Evolutionary conservation across 1,284 basidiomycete genomes (phyloP).

Genomic region (Tilletiaria anomala): DNA sequence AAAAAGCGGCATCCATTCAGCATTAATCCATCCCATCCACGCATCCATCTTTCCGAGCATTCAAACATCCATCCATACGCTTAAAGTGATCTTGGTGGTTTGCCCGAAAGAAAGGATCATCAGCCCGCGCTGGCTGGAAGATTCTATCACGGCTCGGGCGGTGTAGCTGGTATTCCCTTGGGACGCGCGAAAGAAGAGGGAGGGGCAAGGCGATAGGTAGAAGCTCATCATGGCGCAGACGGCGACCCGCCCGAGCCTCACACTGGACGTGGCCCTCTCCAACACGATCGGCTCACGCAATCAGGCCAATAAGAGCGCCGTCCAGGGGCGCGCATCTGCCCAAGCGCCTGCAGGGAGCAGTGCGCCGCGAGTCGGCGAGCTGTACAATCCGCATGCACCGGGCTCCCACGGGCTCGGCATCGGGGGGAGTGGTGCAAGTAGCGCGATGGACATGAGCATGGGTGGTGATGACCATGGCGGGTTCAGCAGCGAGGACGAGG

Average conservation of each 20-base stretch:
- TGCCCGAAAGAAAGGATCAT: too few relatives aligned
- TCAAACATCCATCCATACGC: too few relatives aligned
- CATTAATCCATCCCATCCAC: too few relatives aligned
- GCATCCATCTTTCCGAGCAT: too few relatives aligned
- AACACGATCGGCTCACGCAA: conserved; percentile 1
- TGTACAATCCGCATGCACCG: conserved; percentile 5
- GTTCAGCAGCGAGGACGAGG: not conserved
- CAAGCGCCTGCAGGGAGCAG: not conserved
- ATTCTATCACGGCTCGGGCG: too few relatives aligned
- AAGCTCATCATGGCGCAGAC: too few relatives aligned
- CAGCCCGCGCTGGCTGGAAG: too few relatives aligned
- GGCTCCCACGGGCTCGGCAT: conserved; percentile 2
- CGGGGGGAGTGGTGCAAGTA: conserved; percentile 6
- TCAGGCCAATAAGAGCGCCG: not conserved
- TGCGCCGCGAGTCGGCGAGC: conserved; percentile 1
- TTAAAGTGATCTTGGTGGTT: too few relatives aligned
- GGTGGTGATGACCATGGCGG: not conserved
- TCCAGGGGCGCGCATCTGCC: not conserved
- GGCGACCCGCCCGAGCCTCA: conserved; percentile 3
- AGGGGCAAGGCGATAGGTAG: too few relatives aligned
- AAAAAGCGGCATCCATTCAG: too few relatives aligned
- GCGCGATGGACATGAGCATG: conserved; percentile 2
- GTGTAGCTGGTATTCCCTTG: too few relatives aligned
- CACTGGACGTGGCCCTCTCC: not conserved
- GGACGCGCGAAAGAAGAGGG: too few relatives aligned